These are phyloP conservation scores for Nemania diffusa DNA, from an alignment of 2,329 filamentous ascomycete species.

Conservation along the genomic window DNA sequence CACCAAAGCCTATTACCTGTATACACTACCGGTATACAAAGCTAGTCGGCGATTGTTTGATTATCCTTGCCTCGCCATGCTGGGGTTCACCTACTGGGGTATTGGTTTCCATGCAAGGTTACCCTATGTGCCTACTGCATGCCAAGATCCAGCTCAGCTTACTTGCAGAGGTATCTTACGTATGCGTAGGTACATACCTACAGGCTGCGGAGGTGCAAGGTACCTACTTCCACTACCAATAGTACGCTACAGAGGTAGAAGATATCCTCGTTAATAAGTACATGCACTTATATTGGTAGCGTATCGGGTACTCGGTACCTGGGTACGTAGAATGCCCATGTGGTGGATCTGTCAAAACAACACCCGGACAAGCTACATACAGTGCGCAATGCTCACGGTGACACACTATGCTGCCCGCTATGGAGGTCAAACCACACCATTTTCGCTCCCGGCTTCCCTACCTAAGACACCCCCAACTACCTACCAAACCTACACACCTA, in stretches of 20 bases:
- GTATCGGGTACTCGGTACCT: background rate
- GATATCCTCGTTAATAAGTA: too few species aligned
- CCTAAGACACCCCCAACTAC: background rate
- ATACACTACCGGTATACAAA: too few species aligned
- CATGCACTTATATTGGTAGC: too few species aligned
- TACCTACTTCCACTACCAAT: background rate
- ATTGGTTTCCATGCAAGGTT: background rate
- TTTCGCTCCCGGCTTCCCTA: background rate
- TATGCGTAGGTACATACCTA: too few species aligned
- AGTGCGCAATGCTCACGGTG: background rate
- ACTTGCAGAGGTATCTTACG: too few species aligned
- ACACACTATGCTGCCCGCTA: background rate
- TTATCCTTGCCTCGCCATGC: background rate
- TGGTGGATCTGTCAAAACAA: background rate
- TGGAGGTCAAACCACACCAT: background rate
- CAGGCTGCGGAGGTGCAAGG: too few species aligned
- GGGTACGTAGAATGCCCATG: background rate
- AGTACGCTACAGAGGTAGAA: background rate
- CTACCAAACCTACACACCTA: background rate
- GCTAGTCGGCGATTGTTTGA: too few species aligned
- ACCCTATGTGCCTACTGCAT: background rate
- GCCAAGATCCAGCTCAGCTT: conserved; percentile 12
- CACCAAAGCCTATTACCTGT: too few species aligned
- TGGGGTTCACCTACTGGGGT: background rate
- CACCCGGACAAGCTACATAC: background rate